Base-by-base conservation (phyloP, 768 basidiomycete species). In the Phylloporus arenicola region DNA sequence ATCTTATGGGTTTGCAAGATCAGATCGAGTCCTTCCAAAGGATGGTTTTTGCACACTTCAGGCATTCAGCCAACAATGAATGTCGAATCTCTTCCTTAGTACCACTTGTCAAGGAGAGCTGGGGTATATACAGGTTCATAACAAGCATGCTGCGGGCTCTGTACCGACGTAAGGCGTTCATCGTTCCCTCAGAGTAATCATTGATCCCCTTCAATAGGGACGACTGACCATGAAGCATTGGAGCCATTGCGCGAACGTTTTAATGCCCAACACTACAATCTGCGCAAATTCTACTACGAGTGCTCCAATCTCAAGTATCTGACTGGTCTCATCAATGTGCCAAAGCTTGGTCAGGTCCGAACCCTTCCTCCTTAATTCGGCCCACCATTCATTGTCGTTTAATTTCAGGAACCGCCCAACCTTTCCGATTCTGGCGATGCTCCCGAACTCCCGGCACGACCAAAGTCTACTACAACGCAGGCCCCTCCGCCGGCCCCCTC, bases 11-110 rank as follows among this genome's bases (percentile, higher is more conserved):
- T 16, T 74, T 99, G 47, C 96, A 99, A 75, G 96, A 99, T 65
- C 93, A 97, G 65, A 98, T 99, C 48, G 96, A 99, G 64, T 89
- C 92, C 4, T 98, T 99, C 75, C 94, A 99, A 65, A 93, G 93
- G 70, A 86, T 95, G 76, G 85, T 97, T 51, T 98, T 99, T 64
- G 84, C 94, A 9, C 89, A 93, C 69, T 98, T 99, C 74, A 78
- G 84, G 48, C 82, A 86, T 54, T 92, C 92, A 16, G 75, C 83
- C 42, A 97, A 96, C 64, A 99, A 99, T 57, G 96, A 99, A 70
- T 96, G 94, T 68, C 86, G 94, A 25, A 99, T 99, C 53, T 95
- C 94, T 30, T 77, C 96, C 2, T 73, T 99, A 43, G 96, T 99
- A 2, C 95, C 96, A 20, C 78, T 97, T 12, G 96, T 99, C 48